These are phyloP conservation scores for Apiospora marii DNA, from an alignment of 2,329 filamentous ascomycete genomes.

Conservation along the genomic window DNA sequence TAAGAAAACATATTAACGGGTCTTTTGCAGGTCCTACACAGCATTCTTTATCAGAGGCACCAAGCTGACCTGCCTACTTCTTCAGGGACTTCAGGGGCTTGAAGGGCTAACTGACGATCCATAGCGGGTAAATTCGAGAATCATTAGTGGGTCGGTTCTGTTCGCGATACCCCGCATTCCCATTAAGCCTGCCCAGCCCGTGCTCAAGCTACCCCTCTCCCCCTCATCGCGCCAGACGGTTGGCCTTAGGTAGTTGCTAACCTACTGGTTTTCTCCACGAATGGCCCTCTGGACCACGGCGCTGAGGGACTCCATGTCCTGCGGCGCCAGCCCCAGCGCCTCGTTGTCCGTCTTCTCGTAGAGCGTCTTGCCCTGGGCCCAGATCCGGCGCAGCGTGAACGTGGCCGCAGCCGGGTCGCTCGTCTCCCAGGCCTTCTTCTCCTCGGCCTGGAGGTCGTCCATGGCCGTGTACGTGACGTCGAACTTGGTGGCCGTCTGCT, in stretches of 20 bases:
- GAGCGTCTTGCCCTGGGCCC: constrained; percentile 75
- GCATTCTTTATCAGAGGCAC: neutral
- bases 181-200: neutral
- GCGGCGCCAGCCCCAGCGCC: constrained; percentile 57
- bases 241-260: too few relatives aligned
- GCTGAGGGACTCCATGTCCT: constrained; percentile 60
- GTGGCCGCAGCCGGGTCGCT: constrained; percentile 59
- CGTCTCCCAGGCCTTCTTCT: constrained; percentile 65
- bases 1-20: too few relatives aligned
- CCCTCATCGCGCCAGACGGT: neutral
- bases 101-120: neutral
- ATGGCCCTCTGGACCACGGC: constrained; percentile 50
- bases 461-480: constrained; percentile 60
- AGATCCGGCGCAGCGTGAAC: constrained; percentile 72
- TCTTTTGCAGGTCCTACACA: too few relatives aligned
- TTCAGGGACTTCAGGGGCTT: neutral
- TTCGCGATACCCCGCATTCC: neutral
- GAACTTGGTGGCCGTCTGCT: constrained; percentile 68
- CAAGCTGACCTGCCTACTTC: too few relatives aligned
- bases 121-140: neutral
- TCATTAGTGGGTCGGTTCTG: neutral
- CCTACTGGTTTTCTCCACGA: constrained; percentile 31
- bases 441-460: constrained; percentile 60
- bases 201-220: neutral
- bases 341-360: constrained; percentile 75